Evolutionary conservation across 345 rosid genomes (phyloP).

Genomic region (Alliaria petiolata): DNA sequence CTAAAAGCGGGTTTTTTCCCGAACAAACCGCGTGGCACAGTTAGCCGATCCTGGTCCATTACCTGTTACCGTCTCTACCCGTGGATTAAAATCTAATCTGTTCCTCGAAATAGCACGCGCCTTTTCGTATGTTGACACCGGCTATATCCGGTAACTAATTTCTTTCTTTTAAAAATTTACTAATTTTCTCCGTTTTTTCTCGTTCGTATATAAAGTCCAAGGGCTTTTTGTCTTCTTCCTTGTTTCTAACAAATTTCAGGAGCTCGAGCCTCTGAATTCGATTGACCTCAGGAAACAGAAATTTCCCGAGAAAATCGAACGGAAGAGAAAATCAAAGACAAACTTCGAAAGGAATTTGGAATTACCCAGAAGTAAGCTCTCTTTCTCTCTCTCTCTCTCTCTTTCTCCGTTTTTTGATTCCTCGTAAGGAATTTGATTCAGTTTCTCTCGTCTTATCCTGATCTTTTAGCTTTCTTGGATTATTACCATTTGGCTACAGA

Average conservation of each 20-base stretch:
- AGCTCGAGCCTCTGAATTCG: conserved; percentile 23
- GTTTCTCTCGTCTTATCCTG: not conserved
- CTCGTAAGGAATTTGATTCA: not conserved
- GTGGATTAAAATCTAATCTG: not conserved
- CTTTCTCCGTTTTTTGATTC: not conserved
- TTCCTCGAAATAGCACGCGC: not conserved
- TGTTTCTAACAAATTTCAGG: conserved; percentile 18
- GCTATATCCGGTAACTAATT: conserved; percentile 20
- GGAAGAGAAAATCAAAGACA: not conserved
- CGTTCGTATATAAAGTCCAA: not conserved
- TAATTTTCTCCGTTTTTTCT: not conserved
- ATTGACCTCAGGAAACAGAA: not conserved
- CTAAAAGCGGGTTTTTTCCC: not conserved
- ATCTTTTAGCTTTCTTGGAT: not conserved
- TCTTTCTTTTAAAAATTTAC: not conserved
- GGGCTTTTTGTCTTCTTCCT: not conserved
- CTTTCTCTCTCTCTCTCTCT: not conserved
- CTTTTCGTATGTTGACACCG: not conserved
- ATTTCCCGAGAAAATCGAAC: conserved; percentile 5
- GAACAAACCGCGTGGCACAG: not conserved
- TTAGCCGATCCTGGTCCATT: not conserved
- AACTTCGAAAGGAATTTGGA: not conserved
- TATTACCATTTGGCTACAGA: not conserved
- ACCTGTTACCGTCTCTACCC: conserved; percentile 14
- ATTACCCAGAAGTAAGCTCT: conserved; percentile 2